These are phyloP conservation scores for Lepidium didymum DNA, from an alignment of 345 rosid genomes.

Conservation along the genomic window DNA sequence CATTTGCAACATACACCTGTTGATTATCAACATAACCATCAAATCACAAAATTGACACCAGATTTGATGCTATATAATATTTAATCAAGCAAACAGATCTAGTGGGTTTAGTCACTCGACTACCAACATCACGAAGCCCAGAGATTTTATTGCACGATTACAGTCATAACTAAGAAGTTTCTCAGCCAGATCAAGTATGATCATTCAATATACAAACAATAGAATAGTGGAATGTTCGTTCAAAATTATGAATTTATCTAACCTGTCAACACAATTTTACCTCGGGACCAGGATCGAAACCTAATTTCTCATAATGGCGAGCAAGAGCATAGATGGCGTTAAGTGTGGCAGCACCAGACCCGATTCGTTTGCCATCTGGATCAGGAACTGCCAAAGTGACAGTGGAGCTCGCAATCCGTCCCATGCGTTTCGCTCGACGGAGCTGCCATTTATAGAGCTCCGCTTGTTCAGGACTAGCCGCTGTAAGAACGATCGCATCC, in stretches of 20 bases:
- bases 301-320: slow-evolving; percentile 35
- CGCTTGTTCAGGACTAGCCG: slow-evolving; percentile 97
- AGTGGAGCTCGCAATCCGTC: slow-evolving; percentile 73
- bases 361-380: slow-evolving; percentile 84
- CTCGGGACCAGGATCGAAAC: slow-evolving; percentile 28
- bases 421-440: slow-evolving; percentile 68
- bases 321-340: slow-evolving; percentile 77
- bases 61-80: not conserved
- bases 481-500: slow-evolving; percentile 93
- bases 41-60: not conserved
- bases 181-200: not conserved
- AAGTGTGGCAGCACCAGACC: slow-evolving; percentile 97
- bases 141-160: not conserved
- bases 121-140: not conserved
- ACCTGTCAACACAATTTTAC: slow-evolving; percentile 19
- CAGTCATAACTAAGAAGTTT: not conserved
- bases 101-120: not conserved
- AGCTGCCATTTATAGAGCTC: slow-evolving; percentile 92
- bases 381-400: slow-evolving; percentile 88
- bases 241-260: not conserved
- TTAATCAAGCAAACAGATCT: slow-evolving; percentile 15
- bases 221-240: not conserved
- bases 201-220: not conserved
- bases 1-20: slow-evolving; percentile 43
- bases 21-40: slow-evolving; percentile 22